A percentile compares a stretch with the other conserved stretches of the same genome.
These are phyloP conservation scores for Poa pratensis DNA, from an alignment of 176 grass and related monocot genomes.

Conservation along the genomic window DNA sequence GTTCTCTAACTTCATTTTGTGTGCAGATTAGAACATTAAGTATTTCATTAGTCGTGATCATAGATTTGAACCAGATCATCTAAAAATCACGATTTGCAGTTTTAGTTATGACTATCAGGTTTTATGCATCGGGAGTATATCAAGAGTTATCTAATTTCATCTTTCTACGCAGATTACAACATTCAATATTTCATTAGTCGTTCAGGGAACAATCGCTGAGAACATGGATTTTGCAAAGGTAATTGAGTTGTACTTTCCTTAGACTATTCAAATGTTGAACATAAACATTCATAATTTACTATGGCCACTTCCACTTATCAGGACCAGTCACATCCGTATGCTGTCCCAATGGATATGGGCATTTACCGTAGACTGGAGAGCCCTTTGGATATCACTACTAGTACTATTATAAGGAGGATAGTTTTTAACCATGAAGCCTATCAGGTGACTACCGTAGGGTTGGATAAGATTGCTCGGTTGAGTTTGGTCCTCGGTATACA, in stretches of 20 bases:
- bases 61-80: constrained; percentile 19
- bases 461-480: neutral
- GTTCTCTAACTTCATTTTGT: constrained; percentile 19
- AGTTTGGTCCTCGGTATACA: constrained; percentile 12
- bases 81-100: neutral
- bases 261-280: constrained; percentile 15
- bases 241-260: constrained; percentile 9
- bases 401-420: constrained; percentile 97
- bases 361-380: constrained; percentile 75
- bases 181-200: constrained; percentile 83
- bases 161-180: constrained; percentile 69
- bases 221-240: constrained; percentile 85
- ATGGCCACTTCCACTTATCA: constrained; percentile 39
- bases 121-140: neutral
- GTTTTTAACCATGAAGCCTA: constrained; percentile 97
- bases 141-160: constrained; percentile 23
- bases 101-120: constrained; percentile 21
- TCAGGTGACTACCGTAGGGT: constrained; percentile 59
- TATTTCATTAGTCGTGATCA: constrained; percentile 74
- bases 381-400: constrained; percentile 89
- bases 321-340: constrained; percentile 88
- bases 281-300: constrained; percentile 25
- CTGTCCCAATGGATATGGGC: constrained; percentile 79
- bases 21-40: constrained; percentile 88
- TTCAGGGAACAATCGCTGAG: constrained; percentile 82